Evolutionary conservation across 179 eudicot species (phyloP), one percentile per base, ranked within the genome.

Genomic region (Corrigiola litoralis): DNA sequence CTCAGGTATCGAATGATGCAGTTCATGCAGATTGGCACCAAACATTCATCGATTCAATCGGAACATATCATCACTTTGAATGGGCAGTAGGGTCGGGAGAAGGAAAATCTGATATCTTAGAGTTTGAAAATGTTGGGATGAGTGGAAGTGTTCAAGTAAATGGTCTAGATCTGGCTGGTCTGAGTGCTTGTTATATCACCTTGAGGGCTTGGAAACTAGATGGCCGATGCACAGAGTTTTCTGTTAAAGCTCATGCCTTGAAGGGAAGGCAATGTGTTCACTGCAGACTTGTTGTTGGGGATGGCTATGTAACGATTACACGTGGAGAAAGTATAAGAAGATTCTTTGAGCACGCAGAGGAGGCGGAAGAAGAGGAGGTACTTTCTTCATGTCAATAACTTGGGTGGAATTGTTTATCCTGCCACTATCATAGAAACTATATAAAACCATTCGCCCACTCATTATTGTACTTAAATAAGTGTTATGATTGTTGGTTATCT

Each of bases 321-420:
- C 80, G 76, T 67, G 97, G 96, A 59, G 95, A 91, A 80, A 87
- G 83, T 68, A 91, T 95, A 49, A 72, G 82, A 69, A 85, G 90
- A 65, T 91, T 91, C 75, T 95, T 95, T 77, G 99, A 95, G 81
- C 99, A 91, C 76, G 99, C 99, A 23, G 99, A 95, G 77, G 97
- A 95, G 79, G 96, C 90, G 42, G 99, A 95, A 72, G 99, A 95
- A 84, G 99, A 95, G 74, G 99, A 91, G 95, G 99, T 88, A 76
- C 59, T 41, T 58, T 32, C 25, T 41, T 6, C 44, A 17, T 50
- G 17, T 69, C 33, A 27, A 14, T 28, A 58, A n/a, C n/a, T n/a
- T n/a, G n/a, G n/a, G n/a, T n/a, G n/a, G n/a, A n/a, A n/a, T n/a
- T n/a, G n/a, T n/a, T n/a, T n/a, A n/a, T n/a, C n/a, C n/a, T n/a